phyloP scores from a whole-genome alignment of 257 asterid genomes.

The Parsonsia alboflavescens region DNA sequence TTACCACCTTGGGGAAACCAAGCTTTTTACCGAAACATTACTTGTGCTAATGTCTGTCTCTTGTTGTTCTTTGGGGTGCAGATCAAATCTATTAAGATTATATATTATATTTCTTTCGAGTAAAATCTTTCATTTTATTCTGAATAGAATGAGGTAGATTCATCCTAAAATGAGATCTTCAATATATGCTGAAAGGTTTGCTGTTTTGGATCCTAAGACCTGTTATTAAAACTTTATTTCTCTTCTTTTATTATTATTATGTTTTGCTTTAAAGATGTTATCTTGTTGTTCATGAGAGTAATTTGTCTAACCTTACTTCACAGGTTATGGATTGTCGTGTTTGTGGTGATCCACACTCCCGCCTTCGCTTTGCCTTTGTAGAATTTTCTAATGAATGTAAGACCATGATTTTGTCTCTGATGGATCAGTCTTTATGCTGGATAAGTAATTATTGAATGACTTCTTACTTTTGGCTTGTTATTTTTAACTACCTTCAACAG shows the following conservation, averaged over 20 bases:
- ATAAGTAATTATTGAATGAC: neutral
- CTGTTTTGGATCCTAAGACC: neutral
- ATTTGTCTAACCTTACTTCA: neutral
- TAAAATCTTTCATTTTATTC: neutral
- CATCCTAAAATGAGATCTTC: neutral
- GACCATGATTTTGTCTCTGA: conserved; percentile 17
- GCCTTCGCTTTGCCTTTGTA: conserved; percentile 96
- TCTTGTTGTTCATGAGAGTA: neutral
- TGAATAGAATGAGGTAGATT: neutral
- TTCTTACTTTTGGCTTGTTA: conserved; percentile 5
- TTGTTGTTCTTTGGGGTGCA: neutral
- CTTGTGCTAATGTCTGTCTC: neutral
- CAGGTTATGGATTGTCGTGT: conserved; percentile 98
- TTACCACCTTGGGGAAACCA: neutral
- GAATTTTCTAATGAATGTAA: conserved; percentile 90
- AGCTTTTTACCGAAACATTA: neutral
- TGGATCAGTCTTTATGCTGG: conserved; percentile 2
- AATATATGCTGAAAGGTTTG: neutral
- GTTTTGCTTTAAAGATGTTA: neutral
- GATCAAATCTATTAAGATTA: neutral
- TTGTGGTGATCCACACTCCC: conserved; percentile 98
- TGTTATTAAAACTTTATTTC: neutral
- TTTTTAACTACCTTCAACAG: conserved; percentile 38
- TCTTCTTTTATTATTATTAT: too few species aligned
- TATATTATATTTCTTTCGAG: neutral